phyloP scores from a whole-genome alignment of 257 asterid species.

The Osmanthus fragrans region DNA sequence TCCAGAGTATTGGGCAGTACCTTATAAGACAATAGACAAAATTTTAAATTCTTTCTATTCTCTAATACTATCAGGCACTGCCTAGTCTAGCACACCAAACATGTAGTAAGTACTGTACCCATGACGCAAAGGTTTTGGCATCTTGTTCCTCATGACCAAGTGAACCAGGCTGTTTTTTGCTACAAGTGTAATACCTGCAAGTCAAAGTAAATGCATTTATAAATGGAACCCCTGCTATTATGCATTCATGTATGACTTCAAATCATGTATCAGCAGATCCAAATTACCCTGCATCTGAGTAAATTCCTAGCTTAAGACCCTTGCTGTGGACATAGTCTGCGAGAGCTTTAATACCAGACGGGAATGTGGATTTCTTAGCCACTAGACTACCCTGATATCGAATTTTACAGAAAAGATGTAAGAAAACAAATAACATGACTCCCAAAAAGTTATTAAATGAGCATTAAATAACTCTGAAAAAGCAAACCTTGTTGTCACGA shows the following conservation, averaged over 20 bases:
- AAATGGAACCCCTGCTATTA: background rate
- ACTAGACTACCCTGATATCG: conserved; percentile 67
- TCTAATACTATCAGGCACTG: background rate
- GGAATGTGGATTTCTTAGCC: conserved; percentile 71
- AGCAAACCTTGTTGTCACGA: conserved; percentile 59
- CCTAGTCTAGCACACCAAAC: background rate
- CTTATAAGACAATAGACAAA: background rate
- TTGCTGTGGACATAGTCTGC: conserved; percentile 86
- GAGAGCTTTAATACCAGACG: conserved; percentile 87
- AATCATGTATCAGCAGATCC: background rate
- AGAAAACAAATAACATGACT: background rate
- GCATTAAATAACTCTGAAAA: background rate
- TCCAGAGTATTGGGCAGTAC: background rate
- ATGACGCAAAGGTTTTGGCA: conserved; percentile 75
- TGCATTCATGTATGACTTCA: background rate
- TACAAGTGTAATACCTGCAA: conserved; percentile 73
- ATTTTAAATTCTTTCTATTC: background rate
- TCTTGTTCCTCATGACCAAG: conserved; percentile 89
- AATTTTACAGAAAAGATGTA: background rate
- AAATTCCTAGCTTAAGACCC: conserved; percentile 90
- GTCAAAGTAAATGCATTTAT: conserved; percentile 7
- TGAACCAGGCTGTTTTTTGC: conserved; percentile 87
- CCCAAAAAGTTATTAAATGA: background rate
- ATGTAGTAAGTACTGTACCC: conserved; percentile 46
- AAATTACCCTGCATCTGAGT: conserved; percentile 87